These are phyloP conservation scores for Sarocladium kiliense DNA, from an alignment of 2,329 filamentous ascomycete genomes.

Conservation along the genomic window DNA sequence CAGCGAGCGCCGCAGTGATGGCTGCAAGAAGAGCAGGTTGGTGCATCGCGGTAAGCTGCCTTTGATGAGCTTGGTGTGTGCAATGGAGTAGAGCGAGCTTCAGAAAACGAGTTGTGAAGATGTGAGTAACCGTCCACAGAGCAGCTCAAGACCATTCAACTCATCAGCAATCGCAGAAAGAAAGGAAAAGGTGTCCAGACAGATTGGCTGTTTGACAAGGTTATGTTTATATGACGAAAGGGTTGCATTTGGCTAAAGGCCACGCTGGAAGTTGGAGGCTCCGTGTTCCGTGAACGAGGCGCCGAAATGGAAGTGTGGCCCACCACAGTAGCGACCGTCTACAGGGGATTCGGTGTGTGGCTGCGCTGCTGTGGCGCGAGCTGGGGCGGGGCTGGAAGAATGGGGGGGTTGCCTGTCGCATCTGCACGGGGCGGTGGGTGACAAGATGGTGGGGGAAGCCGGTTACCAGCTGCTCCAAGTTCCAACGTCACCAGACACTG, in stretches of 20 bases:
- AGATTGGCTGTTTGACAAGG: background rate
- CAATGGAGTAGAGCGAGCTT: background rate
- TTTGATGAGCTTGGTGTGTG: background rate
- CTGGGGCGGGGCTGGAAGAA: constrained; percentile 14
- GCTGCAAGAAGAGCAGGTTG: constrained; percentile 41
- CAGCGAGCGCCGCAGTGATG: constrained; percentile 55
- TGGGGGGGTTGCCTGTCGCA: background rate
- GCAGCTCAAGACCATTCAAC: background rate
- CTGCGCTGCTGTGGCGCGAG: constrained; percentile 19
- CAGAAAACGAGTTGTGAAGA: background rate
- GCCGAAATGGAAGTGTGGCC: background rate
- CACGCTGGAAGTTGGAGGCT: constrained; percentile 32
- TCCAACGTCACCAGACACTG: background rate
- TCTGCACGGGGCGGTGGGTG: too few relatives aligned
- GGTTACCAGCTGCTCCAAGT: background rate
- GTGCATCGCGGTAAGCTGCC: constrained; percentile 40
- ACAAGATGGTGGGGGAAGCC: constrained; percentile 9
- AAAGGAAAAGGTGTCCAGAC: background rate
- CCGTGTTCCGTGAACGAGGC: background rate
- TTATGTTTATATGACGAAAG: constrained; percentile 8
- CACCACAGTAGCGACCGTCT: background rate
- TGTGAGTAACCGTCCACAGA: background rate
- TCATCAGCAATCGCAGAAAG: background rate
- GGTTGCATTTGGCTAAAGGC: constrained; percentile 27
- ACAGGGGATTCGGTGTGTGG: constrained; percentile 2